Evolutionary conservation across 345 rosid genomes (phyloP), one percentile per base, ranked within the genome.

Genomic region (Acer campestre): DNA sequence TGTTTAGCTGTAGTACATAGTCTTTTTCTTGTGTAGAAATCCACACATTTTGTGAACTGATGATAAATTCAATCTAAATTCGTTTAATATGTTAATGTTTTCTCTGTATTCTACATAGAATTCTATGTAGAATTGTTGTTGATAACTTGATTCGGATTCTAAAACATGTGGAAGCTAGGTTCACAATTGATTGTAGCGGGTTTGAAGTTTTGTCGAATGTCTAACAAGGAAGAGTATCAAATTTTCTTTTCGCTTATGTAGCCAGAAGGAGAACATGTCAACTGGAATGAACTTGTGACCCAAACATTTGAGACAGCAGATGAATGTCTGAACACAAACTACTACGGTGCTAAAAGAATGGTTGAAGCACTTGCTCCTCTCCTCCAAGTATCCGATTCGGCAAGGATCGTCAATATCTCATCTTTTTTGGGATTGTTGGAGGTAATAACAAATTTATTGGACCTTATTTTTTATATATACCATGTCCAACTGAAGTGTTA

Each of bases 401-500:
- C 88, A 0, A 80, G 82, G 59, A 82, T 82, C n/a, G 80, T 82
- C 10, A 82, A 85, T 31, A 71, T 85, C 44, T 82, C 88, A 23
- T 71, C 84, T 4, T 35, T 35, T 16, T 0, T 3, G 12, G 6
- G 63, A 16, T 49, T 35, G 76, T 68, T 85, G 5, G 10, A 56
- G 84, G 88, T 83, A 71, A 35, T 35, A 29, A 35, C 6, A 35
- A 35, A 35, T 35, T 8, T 7, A 38, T 4, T 8, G 29, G 20
- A 22, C 23, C 6, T 23, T 7, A 14, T 3, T 16, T 17, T 53
- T 53, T 53, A 1, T 53, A 0, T 53, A 18, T 49, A 13, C 16
- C 13, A 49, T 49, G 46, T 42, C 55, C 55, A 49, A 49, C 16
- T 49, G 55, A 49, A 49, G 17, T 49, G 5, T 49, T 49, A 49